Evolutionary conservation across 1,284 basidiomycete species (phyloP), one percentile per base, ranked within the genome.

Genomic region (Melampsora americana): DNA sequence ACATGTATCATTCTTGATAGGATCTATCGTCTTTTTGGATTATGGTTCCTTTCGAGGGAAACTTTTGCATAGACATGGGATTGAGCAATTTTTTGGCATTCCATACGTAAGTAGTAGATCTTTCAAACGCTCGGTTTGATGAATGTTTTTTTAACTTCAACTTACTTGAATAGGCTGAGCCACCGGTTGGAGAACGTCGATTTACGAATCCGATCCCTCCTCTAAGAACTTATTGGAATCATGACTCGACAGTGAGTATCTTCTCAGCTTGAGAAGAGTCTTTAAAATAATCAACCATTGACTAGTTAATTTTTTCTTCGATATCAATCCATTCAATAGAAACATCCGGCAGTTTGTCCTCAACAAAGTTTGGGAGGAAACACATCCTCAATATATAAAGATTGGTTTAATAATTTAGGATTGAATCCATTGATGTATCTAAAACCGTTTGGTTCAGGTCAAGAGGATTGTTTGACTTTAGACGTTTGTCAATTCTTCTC

Each of bases 71-170:
- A 7, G 35, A n/a, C 46, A 48, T 48, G 9, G 62, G 5, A 50
- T 75, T 16, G 72, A 75, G 53, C 65, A 50, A 44, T 75, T 75
- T 60, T 75, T 66, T 60, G 72, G 72, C 16, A 67, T 75, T 20
- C 72, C 72, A 16, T 75, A 59, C 23, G 65, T 75, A 2, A 5
- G 65, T 20, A n/a, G n/a, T n/a, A n/a, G 11, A 48, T 20, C 48
- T 59, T 61, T 30, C 23, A 9, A 42, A 14, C 16, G 18, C n/a
- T 23, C 6, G 16, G 23, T 28, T 46, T 7, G 9, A 35, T 16
- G 26, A 7, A 67, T 61, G 59, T 61, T 9, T 12, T 61, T n/a
- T n/a, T n/a, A n/a, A n/a, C n/a, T n/a, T n/a, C n/a, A 11, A 30
- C 9, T 9, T 23, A n/a, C 32, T 14, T 12, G 14, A 11, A 65